phyloP scores from a whole-genome alignment of 495 filamentous ascomycete species.

The Thermochaetoides thermophila region DNA sequence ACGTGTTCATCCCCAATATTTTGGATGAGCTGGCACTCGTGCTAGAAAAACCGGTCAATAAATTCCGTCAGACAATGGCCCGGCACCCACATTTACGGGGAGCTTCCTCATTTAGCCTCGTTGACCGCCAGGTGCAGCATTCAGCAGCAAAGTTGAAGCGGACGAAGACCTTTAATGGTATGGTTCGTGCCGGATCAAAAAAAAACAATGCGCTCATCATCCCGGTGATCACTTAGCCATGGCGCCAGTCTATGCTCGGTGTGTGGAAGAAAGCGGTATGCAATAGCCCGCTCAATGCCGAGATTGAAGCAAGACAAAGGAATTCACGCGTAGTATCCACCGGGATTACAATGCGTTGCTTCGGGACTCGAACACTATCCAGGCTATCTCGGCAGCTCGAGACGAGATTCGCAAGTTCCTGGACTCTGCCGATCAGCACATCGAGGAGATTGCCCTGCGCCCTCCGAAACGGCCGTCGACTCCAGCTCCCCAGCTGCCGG shows the following conservation, averaged over 20 bases:
- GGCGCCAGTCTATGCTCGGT: slow-evolving; percentile 27
- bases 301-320: not conserved
- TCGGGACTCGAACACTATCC: slow-evolving; percentile 8
- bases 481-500: no score
- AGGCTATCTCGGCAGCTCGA: not conserved
- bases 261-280: slow-evolving; percentile 29
- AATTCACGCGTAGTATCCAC: not conserved
- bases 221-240: slow-evolving; percentile 31
- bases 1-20: no score
- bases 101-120: slow-evolving; percentile 4
- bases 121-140: slow-evolving; percentile 20
- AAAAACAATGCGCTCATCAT: slow-evolving; percentile 40
- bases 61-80: slow-evolving; percentile 20
- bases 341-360: slow-evolving; percentile 30
- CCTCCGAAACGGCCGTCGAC: no score
- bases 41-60: slow-evolving; percentile 8
- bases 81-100: slow-evolving; percentile 5
- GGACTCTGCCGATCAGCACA: slow-evolving; percentile 1
- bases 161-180: slow-evolving; percentile 14
- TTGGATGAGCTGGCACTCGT: slow-evolving; percentile 3
- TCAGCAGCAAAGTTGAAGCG: slow-evolving; percentile 24
- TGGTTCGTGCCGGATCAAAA: slow-evolving; percentile 28
- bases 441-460: not conserved
- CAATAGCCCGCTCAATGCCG: slow-evolving; percentile 6
- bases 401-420: slow-evolving; percentile 1